These are phyloP conservation scores for Caloboletus inedulis DNA, from an alignment of 1,284 basidiomycete genomes.

Conservation along the genomic window DNA sequence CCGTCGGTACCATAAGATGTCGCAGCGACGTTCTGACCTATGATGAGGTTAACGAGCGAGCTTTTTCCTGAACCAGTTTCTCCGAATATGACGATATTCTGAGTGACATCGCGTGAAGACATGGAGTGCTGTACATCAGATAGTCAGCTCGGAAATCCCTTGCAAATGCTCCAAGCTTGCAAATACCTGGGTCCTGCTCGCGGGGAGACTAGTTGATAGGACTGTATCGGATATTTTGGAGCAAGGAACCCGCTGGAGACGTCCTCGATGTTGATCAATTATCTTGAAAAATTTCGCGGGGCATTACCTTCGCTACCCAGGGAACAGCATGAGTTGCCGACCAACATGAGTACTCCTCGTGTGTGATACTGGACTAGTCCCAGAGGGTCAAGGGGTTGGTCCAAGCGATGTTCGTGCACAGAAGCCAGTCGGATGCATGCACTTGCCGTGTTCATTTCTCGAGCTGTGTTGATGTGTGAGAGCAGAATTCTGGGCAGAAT, in stretches of 20 bases:
- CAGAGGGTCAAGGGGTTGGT: constrained; percentile 5
- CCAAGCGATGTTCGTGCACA: neutral
- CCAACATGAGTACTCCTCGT: constrained; percentile 23
- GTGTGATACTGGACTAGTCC: constrained; percentile 1
- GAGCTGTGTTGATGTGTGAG: neutral
- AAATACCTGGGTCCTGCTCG: constrained; percentile 16
- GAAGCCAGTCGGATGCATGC: neutral
- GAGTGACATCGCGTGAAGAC: constrained; percentile 12
- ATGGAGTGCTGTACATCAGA: constrained; percentile 11
- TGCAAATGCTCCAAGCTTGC: neutral
- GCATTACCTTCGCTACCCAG: neutral
- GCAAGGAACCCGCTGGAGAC: neutral
- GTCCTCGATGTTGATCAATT: constrained; percentile 1
- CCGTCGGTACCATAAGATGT: constrained; percentile 30
- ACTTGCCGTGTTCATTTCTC: neutral
- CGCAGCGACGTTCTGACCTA: constrained; percentile 21
- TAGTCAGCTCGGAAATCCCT: constrained; percentile 6
- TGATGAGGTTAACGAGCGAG: constrained; percentile 33
- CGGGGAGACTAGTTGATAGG: neutral
- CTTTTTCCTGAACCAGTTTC: constrained; percentile 36
- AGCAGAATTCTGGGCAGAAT: too few relatives aligned
- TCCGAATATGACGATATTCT: constrained; percentile 30
- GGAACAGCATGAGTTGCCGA: neutral
- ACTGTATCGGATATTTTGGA: constrained; percentile 1
- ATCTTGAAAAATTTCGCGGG: neutral